These are phyloP conservation scores for Ganoderma sp. DNA, from an alignment of 1,284 basidiomycete genomes.

Conservation along the genomic window DNA sequence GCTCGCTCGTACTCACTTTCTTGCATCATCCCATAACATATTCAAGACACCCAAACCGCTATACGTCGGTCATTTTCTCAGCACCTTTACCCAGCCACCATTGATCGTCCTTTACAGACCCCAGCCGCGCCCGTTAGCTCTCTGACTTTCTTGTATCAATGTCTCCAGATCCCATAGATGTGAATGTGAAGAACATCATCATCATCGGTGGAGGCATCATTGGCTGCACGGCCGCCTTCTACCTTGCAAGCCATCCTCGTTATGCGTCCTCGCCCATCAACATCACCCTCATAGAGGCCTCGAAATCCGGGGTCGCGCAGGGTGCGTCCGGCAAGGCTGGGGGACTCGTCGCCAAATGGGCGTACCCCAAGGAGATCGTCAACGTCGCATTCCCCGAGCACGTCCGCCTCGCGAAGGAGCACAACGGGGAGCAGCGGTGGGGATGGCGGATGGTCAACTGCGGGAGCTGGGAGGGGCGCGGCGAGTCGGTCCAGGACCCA, in stretches of 20 bases:
- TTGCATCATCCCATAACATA: too few species aligned
- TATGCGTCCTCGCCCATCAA: constrained; percentile 50
- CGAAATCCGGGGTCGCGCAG: constrained; percentile 65
- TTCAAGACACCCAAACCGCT: too few species aligned
- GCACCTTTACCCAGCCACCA: neutral
- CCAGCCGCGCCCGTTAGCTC: neutral
- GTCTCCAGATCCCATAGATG: neutral
- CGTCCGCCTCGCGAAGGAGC: constrained; percentile 74
- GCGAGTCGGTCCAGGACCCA: constrained; percentile 40
- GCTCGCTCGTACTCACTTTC: too few species aligned
- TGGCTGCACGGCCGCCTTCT: constrained; percentile 87
- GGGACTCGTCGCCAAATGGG: constrained; percentile 88
- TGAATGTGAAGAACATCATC: constrained; percentile 42
- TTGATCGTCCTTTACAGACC: too few species aligned
- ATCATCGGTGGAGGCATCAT: constrained; percentile 76
- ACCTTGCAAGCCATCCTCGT: constrained; percentile 65
- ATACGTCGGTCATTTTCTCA: neutral
- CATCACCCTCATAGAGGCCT: constrained; percentile 83
- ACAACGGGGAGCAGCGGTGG: constrained; percentile 78
- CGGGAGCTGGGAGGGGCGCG: constrained; percentile 71
- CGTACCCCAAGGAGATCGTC: constrained; percentile 78
- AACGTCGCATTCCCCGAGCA: constrained; percentile 84
- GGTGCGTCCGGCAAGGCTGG: constrained; percentile 91
- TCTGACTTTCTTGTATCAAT: neutral
- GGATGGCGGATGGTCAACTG: constrained; percentile 77